phyloP scores from a whole-genome alignment of 2,329 filamentous ascomycete genomes.

The Clonostachys solani region DNA sequence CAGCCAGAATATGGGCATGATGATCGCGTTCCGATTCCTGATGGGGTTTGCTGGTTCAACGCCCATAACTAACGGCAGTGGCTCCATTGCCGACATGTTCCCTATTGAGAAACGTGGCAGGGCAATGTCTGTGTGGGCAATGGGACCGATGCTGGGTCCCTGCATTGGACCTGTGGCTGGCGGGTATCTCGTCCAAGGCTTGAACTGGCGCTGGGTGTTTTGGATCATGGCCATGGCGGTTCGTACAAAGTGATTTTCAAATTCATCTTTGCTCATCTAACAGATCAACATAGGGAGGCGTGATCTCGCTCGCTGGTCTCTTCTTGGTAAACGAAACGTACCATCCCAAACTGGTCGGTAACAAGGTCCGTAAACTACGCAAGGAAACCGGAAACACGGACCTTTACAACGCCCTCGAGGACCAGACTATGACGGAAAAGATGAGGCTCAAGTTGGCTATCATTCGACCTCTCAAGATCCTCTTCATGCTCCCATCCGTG shows the following conservation, averaged over 20 bases:
- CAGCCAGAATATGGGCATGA: constrained; percentile 26
- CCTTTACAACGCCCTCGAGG: constrained; percentile 42
- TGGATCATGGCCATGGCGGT: constrained; percentile 56
- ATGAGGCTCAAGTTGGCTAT: constrained; percentile 31
- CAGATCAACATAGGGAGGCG: constrained; percentile 11
- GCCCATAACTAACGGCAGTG: constrained; percentile 49
- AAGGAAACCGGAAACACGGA: constrained; percentile 26
- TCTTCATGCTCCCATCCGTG: constrained; percentile 42
- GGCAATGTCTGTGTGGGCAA: constrained; percentile 50
- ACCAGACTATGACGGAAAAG: constrained; percentile 16
- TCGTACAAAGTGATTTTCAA: neutral
- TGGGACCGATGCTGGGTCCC: constrained; percentile 41
- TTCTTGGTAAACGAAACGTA: constrained; percentile 29
- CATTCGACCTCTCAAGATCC: constrained; percentile 40
- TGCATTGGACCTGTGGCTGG: constrained; percentile 35
- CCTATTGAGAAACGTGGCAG: constrained; percentile 25
- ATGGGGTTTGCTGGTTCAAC: constrained; percentile 47
- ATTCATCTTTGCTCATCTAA: neutral
- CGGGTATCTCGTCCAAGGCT: constrained; percentile 57
- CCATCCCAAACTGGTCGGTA: constrained; percentile 24
- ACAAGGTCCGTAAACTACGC: constrained; percentile 27
- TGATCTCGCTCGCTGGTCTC: constrained; percentile 21
- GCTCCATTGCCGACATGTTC: constrained; percentile 36
- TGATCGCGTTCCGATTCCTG: constrained; percentile 45
- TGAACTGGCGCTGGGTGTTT: constrained; percentile 57